These are phyloP conservation scores for Jatropha curcas DNA, from an alignment of 345 rosid genomes.

Conservation along the genomic window DNA sequence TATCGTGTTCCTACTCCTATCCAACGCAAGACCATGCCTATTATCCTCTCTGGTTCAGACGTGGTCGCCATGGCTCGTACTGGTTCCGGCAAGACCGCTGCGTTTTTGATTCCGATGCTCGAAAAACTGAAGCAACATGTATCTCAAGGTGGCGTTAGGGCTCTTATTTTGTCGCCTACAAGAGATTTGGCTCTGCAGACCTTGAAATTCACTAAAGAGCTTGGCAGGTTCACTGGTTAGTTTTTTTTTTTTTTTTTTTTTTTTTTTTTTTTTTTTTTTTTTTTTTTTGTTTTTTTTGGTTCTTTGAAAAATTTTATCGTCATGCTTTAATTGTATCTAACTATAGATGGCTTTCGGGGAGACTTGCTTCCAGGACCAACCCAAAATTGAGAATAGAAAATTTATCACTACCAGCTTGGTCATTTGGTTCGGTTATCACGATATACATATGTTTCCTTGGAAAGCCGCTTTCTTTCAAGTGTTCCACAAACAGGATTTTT, in stretches of 20 bases:
- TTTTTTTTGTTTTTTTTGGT: background rate
- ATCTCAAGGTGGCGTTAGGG: slow-evolving; percentile 82
- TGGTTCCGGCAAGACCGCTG: slow-evolving; percentile 97
- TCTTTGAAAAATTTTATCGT: no score
- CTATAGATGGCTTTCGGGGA: no score
- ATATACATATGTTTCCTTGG: no score
- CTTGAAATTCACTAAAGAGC: slow-evolving; percentile 86
- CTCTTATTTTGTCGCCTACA: slow-evolving; percentile 87
- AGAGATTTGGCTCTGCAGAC: slow-evolving; percentile 96
- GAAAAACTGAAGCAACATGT: slow-evolving; percentile 78
- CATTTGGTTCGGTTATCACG: no score
- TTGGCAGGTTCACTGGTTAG: slow-evolving; percentile 79
- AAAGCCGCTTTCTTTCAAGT: no score
- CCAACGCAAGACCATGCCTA: slow-evolving; percentile 96
- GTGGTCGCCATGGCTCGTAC: slow-evolving; percentile 99
- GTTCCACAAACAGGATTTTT: no score
- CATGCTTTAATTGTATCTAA: no score
- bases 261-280: background rate
- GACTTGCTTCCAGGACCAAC: no score
- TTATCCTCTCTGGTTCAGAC: slow-evolving; percentile 85
- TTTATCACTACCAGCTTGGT: no score
- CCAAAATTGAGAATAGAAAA: no score
- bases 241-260: background rate
- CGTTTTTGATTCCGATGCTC: slow-evolving; percentile 89
- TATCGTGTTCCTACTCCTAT: slow-evolving; percentile 94